Base-by-base conservation (phyloP, 768 basidiomycete genomes). In the Pulveroboletus sp. region DNA sequence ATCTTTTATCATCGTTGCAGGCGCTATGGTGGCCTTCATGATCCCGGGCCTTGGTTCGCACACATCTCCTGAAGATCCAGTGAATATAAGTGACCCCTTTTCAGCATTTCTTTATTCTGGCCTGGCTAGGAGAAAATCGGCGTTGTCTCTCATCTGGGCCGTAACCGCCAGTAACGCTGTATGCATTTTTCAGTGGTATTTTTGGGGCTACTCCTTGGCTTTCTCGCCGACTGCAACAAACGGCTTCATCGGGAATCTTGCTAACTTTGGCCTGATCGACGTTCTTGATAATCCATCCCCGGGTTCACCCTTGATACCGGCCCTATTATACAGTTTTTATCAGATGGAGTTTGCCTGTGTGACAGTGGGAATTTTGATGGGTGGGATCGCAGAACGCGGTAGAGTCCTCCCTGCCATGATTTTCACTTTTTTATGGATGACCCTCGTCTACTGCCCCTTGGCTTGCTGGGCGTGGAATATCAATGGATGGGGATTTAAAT, bases 311-410 rank as follows among this genome's bases (percentile, higher is more conserved):
- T 76, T 89, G 35, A 81, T 94, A 49, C 93, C 93, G 9, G 83
- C 83, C 47, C 73, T 93, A 41, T 74, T 94, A 26, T 94, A 89
- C 73, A 82, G 80, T 58, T 85, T 92, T 68, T 93, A 88, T 73
- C 87, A 89, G 63, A 85, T 88, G 84, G 86, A 88, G 68, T 91
- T 89, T 63, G 86, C 83, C 19, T 86, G 84, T 47, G 87, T 92
- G 16, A 91, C 89, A 2, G 83, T 85, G 14, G 83, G 74, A 12
- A 89, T 89, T 43, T 65, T 90, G 23, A 74, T 87, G 76, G 86
- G 86, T 37, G 85, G 87, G 9, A 78, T 90, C 43, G 92, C 92
- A 6, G 93, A 94, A 69, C 86, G 92, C 48, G 89, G 89, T 2
- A 79, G 89, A 40, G 80, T 94, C 30, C 72, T 90, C 6, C 92